Evolutionary conservation across 2,329 filamentous ascomycete genomes (phyloP).

Genomic region (Pseudocercospora macadamiae): DNA sequence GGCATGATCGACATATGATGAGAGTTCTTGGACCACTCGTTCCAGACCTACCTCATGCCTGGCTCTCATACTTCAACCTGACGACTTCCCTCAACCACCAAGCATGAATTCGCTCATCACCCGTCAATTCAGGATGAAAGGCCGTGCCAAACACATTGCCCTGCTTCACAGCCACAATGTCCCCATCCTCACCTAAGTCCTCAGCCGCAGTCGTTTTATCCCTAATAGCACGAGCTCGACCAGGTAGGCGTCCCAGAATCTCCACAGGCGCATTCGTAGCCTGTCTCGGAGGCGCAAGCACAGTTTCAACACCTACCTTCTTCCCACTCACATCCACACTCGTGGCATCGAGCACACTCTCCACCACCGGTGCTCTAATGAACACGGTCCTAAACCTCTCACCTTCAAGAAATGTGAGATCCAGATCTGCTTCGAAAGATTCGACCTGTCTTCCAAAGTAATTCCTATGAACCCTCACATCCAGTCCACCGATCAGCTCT

Average conservation of each 20-base stretch:
- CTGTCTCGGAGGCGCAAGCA: constrained; percentile 60
- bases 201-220: constrained; percentile 52
- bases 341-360: constrained; percentile 65
- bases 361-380: constrained; percentile 91
- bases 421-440: constrained; percentile 78
- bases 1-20: not conserved
- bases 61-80: constrained; percentile 11
- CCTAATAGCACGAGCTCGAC: constrained; percentile 53
- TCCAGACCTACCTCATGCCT: constrained; percentile 9
- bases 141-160: constrained; percentile 92
- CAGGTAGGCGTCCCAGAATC: constrained; percentile 61
- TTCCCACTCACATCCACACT: constrained; percentile 5
- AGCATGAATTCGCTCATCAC: constrained; percentile 82
- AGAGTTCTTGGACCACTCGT: not conserved
- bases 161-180: constrained; percentile 87
- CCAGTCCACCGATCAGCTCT: constrained; percentile 87
- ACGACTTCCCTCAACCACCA: constrained; percentile 86
- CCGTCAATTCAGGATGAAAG: constrained; percentile 92
- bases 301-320: constrained; percentile 40
- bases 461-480: constrained; percentile 89
- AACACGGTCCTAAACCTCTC: constrained; percentile 76
- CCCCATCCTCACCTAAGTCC: constrained; percentile 58
- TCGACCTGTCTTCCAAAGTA: constrained; percentile 94
- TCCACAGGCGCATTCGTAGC: constrained; percentile 57
- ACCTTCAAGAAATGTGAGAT: constrained; percentile 65